phyloP scores from a whole-genome alignment of 345 rosid genomes.

The Eucalyptus cloeziana region DNA sequence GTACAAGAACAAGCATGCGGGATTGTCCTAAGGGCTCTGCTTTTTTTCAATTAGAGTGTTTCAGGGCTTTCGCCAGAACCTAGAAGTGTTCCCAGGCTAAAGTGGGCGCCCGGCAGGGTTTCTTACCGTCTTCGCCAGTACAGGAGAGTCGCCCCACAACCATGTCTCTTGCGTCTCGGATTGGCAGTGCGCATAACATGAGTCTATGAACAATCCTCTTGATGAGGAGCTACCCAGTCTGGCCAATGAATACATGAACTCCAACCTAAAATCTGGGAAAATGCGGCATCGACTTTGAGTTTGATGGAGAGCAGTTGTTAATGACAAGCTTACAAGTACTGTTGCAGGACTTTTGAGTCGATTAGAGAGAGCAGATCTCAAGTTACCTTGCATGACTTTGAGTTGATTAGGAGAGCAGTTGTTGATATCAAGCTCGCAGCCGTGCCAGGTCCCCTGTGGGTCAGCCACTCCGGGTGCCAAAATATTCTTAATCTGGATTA shows the following conservation, averaged over 20 bases:
- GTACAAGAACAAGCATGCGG: neutral
- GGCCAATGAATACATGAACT: slow-evolving; percentile 47
- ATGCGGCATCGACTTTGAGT: neutral
- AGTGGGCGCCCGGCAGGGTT: neutral
- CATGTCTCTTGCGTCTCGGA: slow-evolving; percentile 72
- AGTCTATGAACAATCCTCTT: slow-evolving; percentile 70
- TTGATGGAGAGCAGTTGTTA: neutral
- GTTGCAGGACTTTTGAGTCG: neutral
- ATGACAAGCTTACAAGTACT: neutral
- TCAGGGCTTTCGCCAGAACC: neutral
- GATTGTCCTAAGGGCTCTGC: neutral
- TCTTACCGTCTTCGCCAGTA: slow-evolving; percentile 40
- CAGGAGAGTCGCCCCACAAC: slow-evolving; percentile 62
- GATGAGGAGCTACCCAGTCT: slow-evolving; percentile 41
- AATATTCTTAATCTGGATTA: slow-evolving; percentile 59
- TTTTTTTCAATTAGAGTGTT: neutral
- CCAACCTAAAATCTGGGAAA: slow-evolving; percentile 51
- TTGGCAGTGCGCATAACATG: slow-evolving; percentile 91
- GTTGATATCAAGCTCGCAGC: slow-evolving; percentile 62
- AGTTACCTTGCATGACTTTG: slow-evolving; percentile 62
- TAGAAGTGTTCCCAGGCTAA: neutral
- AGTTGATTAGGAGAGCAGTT: slow-evolving; percentile 63
- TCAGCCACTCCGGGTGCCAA: slow-evolving; percentile 76
- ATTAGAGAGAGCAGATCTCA: neutral
- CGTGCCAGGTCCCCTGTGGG: slow-evolving; percentile 68